Evolutionary conservation across 768 basidiomycete species (phyloP), one percentile per base, ranked within the genome.

Genomic region (Suillus alpinus): DNA sequence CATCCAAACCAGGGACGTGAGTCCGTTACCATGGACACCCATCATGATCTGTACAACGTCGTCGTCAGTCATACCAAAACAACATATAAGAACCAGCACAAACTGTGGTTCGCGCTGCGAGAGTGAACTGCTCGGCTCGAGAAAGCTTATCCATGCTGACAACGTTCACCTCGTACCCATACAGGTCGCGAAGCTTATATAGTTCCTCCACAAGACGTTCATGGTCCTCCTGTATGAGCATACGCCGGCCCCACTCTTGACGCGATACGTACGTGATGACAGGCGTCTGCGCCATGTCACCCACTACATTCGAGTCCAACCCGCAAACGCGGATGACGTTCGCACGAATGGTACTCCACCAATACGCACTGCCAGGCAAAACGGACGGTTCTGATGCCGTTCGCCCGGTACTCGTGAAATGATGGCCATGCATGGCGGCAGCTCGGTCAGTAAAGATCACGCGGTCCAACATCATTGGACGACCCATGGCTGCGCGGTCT

Each of bases 181-280:
- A 81, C 56, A 77, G 66, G 59, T 89, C 86, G 29, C 86, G 80
- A 51, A 96, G 76, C 63, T 83, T 84, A 66, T 86, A 78, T 20
- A 98, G 74, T 70, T 89, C 92, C 60, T 77, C 66, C 1, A 97
- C 93, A 9, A 98, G 82, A 56, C 76, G 81, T 4, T 94, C 88
- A 71, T 98, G 94, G 68, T 94, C 83, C 59, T 83, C 83, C 34
- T 79, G 81, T 36, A 84, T 83, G 59, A 98, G 73, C 87, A 89
- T 95, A 23, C 95, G 81, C 47, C 94, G 77, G 16, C 86, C 89
- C 95, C 94, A 98, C 2, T 81, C 85, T 70, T 98, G 95, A 5
- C 95, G 82, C 9, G 89, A 92, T 62, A 97, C 83, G 67, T 98
- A 98, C 12, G 95, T 96, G 75, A 98, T 94, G 29, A 98, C 95